phyloP scores from a whole-genome alignment of 352 stramenopile genomes.

The Globisporangium abappressorium region DNA sequence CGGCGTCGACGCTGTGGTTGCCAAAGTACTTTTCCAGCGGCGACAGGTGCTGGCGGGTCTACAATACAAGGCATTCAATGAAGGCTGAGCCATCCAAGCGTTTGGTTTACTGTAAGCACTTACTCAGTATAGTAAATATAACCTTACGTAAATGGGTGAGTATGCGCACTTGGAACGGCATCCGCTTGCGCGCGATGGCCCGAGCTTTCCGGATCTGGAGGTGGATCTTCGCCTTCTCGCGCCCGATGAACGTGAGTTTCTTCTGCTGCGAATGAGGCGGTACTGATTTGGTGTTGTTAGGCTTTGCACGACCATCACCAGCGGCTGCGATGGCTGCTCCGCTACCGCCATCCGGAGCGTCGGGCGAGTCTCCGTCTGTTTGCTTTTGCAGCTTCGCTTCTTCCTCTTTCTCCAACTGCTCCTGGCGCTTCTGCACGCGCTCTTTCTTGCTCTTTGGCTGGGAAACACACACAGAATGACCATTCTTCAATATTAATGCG shows the following conservation, averaged over 20 bases:
- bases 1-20: constrained; percentile 39
- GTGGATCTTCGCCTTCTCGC: constrained; percentile 55
- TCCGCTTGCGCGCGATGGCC: constrained; percentile 52
- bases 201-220: constrained; percentile 49
- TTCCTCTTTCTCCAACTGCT: constrained; percentile 58
- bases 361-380: background rate
- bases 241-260: constrained; percentile 43
- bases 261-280: constrained; percentile 11
- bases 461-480: background rate
- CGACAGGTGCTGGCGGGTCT: constrained; percentile 42
- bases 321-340: background rate
- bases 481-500: background rate
- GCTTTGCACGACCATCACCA: background rate
- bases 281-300: background rate
- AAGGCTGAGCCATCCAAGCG: too few relatives aligned
- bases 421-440: constrained; percentile 48
- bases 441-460: constrained; percentile 48
- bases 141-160: constrained; percentile 35
- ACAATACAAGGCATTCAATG: background rate
- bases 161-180: constrained; percentile 66
- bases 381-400: constrained; percentile 25
- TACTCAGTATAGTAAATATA: too few relatives aligned
- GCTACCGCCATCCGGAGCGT: background rate
- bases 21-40: constrained; percentile 72
- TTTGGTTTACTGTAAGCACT: background rate